Conservation (phyloP, 2,329 filamentous ascomycete species). For the Septoria linicola region DNA sequence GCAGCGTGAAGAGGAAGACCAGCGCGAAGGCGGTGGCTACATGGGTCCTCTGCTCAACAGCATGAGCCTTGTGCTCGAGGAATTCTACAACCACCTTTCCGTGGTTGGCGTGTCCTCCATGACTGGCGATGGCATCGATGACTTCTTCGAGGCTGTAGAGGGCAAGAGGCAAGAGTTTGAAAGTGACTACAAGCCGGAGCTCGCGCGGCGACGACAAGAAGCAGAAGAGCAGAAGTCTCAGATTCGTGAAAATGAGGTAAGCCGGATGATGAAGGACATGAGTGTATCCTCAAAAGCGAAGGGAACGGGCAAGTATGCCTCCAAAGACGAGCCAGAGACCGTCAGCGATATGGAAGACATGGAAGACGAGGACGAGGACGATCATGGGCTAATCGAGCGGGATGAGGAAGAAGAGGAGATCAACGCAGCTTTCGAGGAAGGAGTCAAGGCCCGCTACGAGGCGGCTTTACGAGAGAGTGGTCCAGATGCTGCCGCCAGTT, state of each 20-base stretch:
- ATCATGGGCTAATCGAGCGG: constrained; percentile 48
- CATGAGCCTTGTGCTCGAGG: constrained; percentile 96
- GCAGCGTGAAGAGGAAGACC: constrained; percentile 72
- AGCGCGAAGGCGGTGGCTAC: constrained; percentile 79
- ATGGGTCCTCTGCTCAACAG: constrained; percentile 95
- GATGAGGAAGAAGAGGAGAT: constrained; percentile 55
- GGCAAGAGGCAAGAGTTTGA: constrained; percentile 87
- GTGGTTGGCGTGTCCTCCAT: constrained; percentile 93
- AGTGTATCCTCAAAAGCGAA: constrained; percentile 52
- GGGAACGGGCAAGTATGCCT: constrained; percentile 36
- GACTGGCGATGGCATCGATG: constrained; percentile 85
- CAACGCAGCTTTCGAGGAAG: constrained; percentile 60
- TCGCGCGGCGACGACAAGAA: constrained; percentile 73
- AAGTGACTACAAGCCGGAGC: constrained; percentile 85
- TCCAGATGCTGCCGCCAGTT: constrained; percentile 16
- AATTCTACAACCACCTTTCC: constrained; percentile 92
- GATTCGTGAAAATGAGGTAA: constrained; percentile 75
- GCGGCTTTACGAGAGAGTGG: constrained; percentile 58
- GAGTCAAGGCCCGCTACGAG: constrained; percentile 73
- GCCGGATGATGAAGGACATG: constrained; percentile 95
- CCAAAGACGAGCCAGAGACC: constrained; percentile 50
- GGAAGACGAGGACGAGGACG: constrained; percentile 51
- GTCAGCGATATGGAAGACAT: constrained; percentile 55
- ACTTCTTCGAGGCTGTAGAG: constrained; percentile 87
- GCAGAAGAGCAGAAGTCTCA: constrained; percentile 72